Percentiles rank a stretch among this genome's conserved stretches.
Evolutionary conservation across 441 rosid genomes (phyloP).

Genomic region (Gossypium gossypioides): DNA sequence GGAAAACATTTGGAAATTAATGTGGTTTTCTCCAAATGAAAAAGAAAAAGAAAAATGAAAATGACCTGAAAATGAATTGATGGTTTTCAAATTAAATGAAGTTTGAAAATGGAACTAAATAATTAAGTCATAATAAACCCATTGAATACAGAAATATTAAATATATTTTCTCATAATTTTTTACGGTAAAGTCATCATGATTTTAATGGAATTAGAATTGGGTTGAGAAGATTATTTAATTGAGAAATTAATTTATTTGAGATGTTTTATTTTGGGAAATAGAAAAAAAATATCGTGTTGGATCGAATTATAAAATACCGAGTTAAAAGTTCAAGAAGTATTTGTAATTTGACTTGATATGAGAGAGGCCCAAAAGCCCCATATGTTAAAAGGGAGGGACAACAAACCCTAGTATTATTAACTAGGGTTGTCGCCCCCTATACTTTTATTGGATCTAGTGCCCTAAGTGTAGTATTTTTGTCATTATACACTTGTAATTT

Average conservation of each 20-base stretch:
- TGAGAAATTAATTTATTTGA: too few species aligned
- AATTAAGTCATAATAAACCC: not conserved
- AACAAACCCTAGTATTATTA: too few species aligned
- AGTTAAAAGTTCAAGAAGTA: not conserved
- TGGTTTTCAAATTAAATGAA: not conserved
- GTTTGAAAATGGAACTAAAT: not conserved
- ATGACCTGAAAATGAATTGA: too few species aligned
- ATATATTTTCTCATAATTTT: not conserved
- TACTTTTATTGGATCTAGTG: too few species aligned
- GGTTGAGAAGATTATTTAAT: not conserved
- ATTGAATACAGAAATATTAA: too few species aligned
- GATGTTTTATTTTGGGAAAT: not conserved
- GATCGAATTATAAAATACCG: not conserved
- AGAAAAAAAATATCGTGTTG: not conserved
- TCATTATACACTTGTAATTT: too few species aligned
- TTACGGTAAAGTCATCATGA: not conserved
- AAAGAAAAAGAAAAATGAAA: too few species aligned
- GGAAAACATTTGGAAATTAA: not conserved
- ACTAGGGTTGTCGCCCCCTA: not conserved
- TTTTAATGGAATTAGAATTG: too few species aligned
- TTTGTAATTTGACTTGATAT: too few species aligned
- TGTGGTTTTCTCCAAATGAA: not conserved
- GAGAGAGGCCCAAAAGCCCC: too few species aligned
- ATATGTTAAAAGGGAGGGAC: too few species aligned
- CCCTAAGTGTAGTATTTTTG: too few species aligned